Evolutionary conservation across 208 protist species (phyloP), one percentile per base, ranked within the genome.

Genomic region (Strigomonas culicis): DNA sequence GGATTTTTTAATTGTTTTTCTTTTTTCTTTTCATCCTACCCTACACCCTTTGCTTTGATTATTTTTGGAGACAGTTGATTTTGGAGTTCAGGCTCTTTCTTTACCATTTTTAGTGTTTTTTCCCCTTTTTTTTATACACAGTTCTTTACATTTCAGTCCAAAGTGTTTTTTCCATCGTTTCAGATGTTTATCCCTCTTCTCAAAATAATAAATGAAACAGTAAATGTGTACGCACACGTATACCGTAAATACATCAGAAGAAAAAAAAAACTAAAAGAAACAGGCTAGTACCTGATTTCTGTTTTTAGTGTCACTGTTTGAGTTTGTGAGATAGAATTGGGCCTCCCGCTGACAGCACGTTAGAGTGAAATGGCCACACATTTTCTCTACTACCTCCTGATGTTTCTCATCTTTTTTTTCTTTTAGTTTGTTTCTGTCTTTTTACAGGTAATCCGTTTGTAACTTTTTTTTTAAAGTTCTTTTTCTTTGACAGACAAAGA

Each of bases 61-160:
- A n/a, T n/a, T n/a, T n/a, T n/a, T n/a, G n/a, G n/a, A n/a, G n/a
- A n/a, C n/a, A n/a, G n/a, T 10, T 55, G 13, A 31, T 22, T 25
- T 22, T 25, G 8, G 50, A 22, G n/a, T 22, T 7, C n/a, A 55
- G 50, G 19, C n/a, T 25, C 19, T 21, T 55, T 31, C 24, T 34
- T 17, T 24, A 13, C 17, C 17, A 8, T 24, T 47, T 31, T n/a
- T 25, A 41, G 30, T 27, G 30, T 62, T 49, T 21, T 25, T 43
- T 34, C 25, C 8, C 25, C 13, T 43, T 24, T 49, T 49, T 62
- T 13, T 49, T 34, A 27, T 62, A 21, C 21, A 7, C 1, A 8
- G n/a, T 31, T 58, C 47, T n/a, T 52, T 59, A 24, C 46, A 41
- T 19, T 70, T 59, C 31, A 43, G 47, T 56, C 50, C 36, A 31